phyloP scores from a whole-genome alignment of 176 grass and related monocot genomes.

The Poa pratensis region DNA sequence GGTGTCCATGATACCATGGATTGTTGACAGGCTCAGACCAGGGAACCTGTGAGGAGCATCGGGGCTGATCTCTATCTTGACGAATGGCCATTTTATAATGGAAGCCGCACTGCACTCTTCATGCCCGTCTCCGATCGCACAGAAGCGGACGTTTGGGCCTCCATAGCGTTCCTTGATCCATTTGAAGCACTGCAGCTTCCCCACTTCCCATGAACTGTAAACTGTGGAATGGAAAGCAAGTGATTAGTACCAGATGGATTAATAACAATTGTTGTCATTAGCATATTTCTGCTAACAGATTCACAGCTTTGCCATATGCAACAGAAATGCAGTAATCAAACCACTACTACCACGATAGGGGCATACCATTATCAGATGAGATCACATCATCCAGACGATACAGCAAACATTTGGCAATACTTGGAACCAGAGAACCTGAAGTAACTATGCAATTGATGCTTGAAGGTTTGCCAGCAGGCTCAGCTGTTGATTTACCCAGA shows the following conservation, averaged over 20 bases:
- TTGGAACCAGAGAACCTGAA: slow-evolving; percentile 93
- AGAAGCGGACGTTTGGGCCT: slow-evolving; percentile 74
- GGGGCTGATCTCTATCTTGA: slow-evolving; percentile 80
- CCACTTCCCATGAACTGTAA: slow-evolving; percentile 95
- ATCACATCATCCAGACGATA: slow-evolving; percentile 88
- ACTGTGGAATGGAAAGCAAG: slow-evolving; percentile 47
- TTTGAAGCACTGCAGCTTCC: slow-evolving; percentile 91
- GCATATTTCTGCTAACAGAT: not conserved
- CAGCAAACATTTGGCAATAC: slow-evolving; percentile 93
- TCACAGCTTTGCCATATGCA: not conserved
- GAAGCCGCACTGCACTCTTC: slow-evolving; percentile 82
- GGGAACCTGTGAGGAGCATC: slow-evolving; percentile 72
- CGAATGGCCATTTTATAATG: slow-evolving; percentile 84
- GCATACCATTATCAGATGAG: slow-evolving; percentile 73
- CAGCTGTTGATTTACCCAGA: slow-evolving; percentile 42
- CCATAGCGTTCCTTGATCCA: slow-evolving; percentile 89
- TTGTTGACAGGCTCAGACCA: slow-evolving; percentile 60
- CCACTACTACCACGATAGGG: slow-evolving; percentile 14
- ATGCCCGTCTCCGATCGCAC: slow-evolving; percentile 73
- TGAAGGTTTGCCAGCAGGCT: slow-evolving; percentile 31
- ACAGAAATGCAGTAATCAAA: slow-evolving; percentile 12
- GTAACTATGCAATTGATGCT: slow-evolving; percentile 83
- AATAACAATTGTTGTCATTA: not conserved
- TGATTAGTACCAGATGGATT: slow-evolving; percentile 3
- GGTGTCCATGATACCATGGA: slow-evolving; percentile 63